phyloP scores from a whole-genome alignment of 2,329 filamentous ascomycete species.

The Colletotrichum cuscutae region DNA sequence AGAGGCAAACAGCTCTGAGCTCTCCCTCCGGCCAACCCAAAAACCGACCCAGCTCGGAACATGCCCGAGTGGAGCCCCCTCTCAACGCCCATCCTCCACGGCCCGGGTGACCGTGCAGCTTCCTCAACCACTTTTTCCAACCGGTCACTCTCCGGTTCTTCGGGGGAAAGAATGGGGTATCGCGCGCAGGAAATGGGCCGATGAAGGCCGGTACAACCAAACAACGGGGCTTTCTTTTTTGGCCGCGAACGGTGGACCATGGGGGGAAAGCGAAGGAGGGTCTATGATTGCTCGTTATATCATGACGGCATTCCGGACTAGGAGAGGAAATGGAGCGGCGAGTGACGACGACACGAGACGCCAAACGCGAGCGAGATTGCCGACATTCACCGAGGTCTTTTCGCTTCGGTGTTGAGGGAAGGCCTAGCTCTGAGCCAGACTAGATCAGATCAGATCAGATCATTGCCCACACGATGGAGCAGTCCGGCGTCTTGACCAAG shows the following conservation, averaged over 20 bases:
- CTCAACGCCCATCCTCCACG: background rate
- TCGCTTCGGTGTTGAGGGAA: background rate
- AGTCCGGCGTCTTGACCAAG: constrained; percentile 19
- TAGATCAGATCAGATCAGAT: background rate
- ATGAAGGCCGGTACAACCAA: background rate
- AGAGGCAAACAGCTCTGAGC: too few species aligned
- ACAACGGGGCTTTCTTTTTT: too few species aligned
- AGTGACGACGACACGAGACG: background rate
- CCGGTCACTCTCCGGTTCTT: constrained; percentile 10
- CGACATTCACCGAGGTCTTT: background rate
- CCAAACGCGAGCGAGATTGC: background rate
- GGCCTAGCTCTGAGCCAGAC: background rate
- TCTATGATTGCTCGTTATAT: background rate
- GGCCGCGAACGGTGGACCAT: background rate
- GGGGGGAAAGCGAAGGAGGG: background rate
- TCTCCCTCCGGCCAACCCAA: background rate
- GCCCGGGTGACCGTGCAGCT: background rate
- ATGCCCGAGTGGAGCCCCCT: constrained; percentile 21
- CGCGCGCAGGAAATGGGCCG: background rate
- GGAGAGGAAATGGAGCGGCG: background rate
- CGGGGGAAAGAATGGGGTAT: background rate
- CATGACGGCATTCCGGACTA: background rate
- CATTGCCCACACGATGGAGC: background rate
- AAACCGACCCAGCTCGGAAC: constrained; percentile 10
- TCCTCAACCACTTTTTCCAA: background rate